A percentile compares a stretch with the other conserved stretches of the same genome.
phyloP scores from a whole-genome alignment of 2,329 filamentous ascomycete species.

The Thielaviopsis populi region DNA sequence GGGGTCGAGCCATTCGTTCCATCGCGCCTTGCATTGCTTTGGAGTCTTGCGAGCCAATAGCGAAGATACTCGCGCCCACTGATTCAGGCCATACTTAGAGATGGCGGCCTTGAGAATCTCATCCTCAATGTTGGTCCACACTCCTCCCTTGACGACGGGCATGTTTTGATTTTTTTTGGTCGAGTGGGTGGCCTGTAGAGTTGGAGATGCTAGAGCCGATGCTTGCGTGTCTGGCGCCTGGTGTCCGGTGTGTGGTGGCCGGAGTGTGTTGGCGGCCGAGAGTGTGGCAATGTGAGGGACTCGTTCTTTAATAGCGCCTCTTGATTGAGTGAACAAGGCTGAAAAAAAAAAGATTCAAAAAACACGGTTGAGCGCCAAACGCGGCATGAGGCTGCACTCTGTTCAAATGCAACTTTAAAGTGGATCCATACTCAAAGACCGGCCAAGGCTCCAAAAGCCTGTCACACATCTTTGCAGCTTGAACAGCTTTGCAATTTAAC shows the following conservation, averaged over 20 bases:
- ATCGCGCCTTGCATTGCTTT: constrained; percentile 98
- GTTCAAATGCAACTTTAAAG: constrained; percentile 11
- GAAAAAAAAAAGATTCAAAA: constrained; percentile 7
- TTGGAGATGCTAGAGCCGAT: neutral
- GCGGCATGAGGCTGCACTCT: constrained; percentile 4
- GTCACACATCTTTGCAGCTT: too few relatives aligned
- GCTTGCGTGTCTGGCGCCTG: neutral
- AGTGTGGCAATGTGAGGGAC: neutral
- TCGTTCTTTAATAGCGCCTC: too few relatives aligned
- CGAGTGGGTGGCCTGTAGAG: neutral
- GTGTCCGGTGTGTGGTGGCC: neutral
- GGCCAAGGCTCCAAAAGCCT: neutral
- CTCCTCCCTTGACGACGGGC: constrained; percentile 60
- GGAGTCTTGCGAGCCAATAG: constrained; percentile 92
- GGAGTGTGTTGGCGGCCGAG: neutral
- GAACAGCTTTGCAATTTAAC: too few relatives aligned
- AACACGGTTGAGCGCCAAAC: constrained; percentile 2
- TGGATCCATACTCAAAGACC: neutral
- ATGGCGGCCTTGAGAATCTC: constrained; percentile 95
- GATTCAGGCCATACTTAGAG: constrained; percentile 87
- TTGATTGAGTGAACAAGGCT: neutral
- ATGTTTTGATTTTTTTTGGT: constrained; percentile 34
- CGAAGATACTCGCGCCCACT: constrained; percentile 97
- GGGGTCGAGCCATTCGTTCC: constrained; percentile 96
- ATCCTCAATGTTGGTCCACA: constrained; percentile 70